Evolutionary conservation across 495 filamentous ascomycete species (phyloP).

Genomic region (Trichoderma reesei): DNA sequence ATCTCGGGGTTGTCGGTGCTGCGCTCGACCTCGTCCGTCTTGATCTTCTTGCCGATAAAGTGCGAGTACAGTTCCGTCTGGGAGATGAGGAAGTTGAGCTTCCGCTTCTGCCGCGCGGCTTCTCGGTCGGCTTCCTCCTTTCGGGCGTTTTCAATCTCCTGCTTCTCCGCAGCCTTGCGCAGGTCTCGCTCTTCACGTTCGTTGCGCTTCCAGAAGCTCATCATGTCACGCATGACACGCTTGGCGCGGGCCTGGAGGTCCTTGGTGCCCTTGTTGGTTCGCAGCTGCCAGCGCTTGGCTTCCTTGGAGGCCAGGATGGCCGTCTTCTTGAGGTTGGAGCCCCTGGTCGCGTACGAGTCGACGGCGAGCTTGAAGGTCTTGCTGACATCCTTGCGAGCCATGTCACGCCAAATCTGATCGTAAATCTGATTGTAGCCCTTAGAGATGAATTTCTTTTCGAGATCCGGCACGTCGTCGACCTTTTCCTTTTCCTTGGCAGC

Average conservation of each 20-base stretch:
- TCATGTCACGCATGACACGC: slow-evolving; percentile 98
- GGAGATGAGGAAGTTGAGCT: slow-evolving; percentile 98
- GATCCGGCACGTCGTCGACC: slow-evolving; percentile 42
- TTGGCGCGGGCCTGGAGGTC: slow-evolving; percentile 96
- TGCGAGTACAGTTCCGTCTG: slow-evolving; percentile 98
- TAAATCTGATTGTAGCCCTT: slow-evolving; percentile 96
- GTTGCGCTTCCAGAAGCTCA: slow-evolving; percentile 99
- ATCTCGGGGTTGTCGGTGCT: slow-evolving; percentile 73
- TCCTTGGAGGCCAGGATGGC: slow-evolving; percentile 96
- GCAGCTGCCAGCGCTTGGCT: slow-evolving; percentile 90
- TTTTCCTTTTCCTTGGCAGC: slow-evolving; percentile 42
- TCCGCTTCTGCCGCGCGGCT: slow-evolving; percentile 92
- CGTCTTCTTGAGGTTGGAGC: slow-evolving; percentile 92
- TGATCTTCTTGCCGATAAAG: slow-evolving; percentile 98
- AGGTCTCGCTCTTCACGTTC: slow-evolving; percentile 94
- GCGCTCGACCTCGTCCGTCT: slow-evolving; percentile 84
- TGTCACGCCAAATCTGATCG: slow-evolving; percentile 95
- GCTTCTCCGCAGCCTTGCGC: slow-evolving; percentile 85
- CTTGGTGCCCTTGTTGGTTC: slow-evolving; percentile 96
- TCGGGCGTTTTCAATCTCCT: slow-evolving; percentile 93
- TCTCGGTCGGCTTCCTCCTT: slow-evolving; percentile 95
- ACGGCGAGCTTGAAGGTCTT: slow-evolving; percentile 82
- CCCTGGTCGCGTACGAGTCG: slow-evolving; percentile 69
- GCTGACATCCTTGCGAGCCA: slow-evolving; percentile 84
- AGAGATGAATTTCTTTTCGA: slow-evolving; percentile 58